phyloP scores from a whole-genome alignment of 2,329 filamentous ascomycete species.

The Aspergillus ustus region DNA sequence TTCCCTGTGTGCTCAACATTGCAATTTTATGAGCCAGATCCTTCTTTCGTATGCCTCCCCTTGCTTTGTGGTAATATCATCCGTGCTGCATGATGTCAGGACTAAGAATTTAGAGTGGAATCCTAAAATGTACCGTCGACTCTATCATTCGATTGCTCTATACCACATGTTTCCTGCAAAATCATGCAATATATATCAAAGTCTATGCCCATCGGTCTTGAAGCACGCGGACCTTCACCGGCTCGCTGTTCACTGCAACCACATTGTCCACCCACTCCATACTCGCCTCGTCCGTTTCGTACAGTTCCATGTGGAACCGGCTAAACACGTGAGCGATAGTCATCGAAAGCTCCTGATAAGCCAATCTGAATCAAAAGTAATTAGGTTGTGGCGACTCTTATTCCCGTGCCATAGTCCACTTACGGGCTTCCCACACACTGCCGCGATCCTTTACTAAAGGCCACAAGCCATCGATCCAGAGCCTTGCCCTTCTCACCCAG shows the following conservation, averaged over 20 bases:
- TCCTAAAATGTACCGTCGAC: no score
- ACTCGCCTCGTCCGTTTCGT: background rate
- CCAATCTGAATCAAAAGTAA: background rate
- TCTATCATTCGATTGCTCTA: no score
- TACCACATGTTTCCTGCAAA: no score
- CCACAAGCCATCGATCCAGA: constrained; percentile 2
- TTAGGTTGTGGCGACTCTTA: background rate
- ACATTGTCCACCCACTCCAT: constrained; percentile 5
- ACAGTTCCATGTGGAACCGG: background rate
- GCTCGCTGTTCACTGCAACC: background rate
- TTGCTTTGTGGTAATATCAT: no score
- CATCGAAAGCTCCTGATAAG: background rate
- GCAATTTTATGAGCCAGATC: no score
- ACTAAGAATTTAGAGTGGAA: no score
- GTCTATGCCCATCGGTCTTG: background rate
- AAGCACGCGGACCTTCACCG: background rate
- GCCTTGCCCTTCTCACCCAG: background rate
- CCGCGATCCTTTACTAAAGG: background rate
- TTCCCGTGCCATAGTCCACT: background rate
- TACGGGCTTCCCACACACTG: constrained; percentile 3
- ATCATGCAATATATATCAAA: no score
- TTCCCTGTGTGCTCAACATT: no score
- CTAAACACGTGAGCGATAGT: background rate
- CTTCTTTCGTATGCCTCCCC: no score
- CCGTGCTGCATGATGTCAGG: no score